phyloP scores from a whole-genome alignment of 805 yeast genomes.

The Zygoascus flipseniorum region DNA sequence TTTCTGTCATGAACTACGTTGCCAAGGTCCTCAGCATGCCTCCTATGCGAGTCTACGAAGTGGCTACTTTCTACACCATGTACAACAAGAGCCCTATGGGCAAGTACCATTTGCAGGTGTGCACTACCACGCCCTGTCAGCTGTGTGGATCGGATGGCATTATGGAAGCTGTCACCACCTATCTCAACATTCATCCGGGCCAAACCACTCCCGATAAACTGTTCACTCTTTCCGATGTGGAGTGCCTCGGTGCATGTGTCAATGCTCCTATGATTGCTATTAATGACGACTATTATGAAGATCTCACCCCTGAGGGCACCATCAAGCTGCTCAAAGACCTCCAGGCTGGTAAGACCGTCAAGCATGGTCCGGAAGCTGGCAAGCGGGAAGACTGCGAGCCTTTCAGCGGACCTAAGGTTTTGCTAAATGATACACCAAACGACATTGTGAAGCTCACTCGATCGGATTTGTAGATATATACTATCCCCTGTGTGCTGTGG shows the following conservation, averaged over 20 bases:
- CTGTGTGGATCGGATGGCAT: constrained; percentile 75
- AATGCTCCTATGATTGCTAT: constrained; percentile 85
- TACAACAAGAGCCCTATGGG: constrained; percentile 82
- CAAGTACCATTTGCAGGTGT: constrained; percentile 71
- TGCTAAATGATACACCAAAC: constrained; percentile 52
- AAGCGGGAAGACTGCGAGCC: constrained; percentile 72
- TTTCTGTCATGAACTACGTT: constrained; percentile 82
- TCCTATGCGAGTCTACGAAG: constrained; percentile 90
- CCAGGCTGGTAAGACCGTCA: constrained; percentile 51
- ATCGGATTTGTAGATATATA: constrained; percentile 45
- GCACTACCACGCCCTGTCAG: constrained; percentile 88
- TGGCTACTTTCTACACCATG: constrained; percentile 89
- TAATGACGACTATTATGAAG: constrained; percentile 78
- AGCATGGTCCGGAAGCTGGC: constrained; percentile 62
- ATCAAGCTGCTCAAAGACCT: constrained; percentile 53
- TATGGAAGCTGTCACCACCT: constrained; percentile 56
- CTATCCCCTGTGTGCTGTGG: not conserved
- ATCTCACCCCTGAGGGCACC: constrained; percentile 61
- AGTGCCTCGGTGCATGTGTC: constrained; percentile 87
- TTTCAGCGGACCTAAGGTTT: constrained; percentile 54
- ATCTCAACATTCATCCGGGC: constrained; percentile 62
- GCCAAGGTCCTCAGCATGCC: constrained; percentile 81
- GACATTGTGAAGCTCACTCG: constrained; percentile 66
- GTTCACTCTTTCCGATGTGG: constrained; percentile 81
- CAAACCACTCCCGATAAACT: constrained; percentile 67